Conservation (phyloP, 169 alveolate genomes). For the Plasmodium knowlesi region DNA sequence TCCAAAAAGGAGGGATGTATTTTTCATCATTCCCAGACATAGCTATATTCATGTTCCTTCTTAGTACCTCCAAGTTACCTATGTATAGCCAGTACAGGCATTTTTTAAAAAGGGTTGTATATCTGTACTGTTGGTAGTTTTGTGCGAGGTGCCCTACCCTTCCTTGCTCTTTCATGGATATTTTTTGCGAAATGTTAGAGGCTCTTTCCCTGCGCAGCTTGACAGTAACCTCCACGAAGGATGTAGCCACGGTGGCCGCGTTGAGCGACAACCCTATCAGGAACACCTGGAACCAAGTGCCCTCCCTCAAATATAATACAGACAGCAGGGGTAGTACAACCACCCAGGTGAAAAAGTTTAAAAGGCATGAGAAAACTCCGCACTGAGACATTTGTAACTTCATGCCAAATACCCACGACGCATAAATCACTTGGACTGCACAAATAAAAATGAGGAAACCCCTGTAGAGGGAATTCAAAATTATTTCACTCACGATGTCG, state of each 20-base stretch:
- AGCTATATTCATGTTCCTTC: slow-evolving; percentile 66
- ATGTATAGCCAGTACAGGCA: slow-evolving; percentile 67
- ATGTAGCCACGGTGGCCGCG: background rate
- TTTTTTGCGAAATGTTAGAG: background rate
- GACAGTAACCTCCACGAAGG: slow-evolving; percentile 24
- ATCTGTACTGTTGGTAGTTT: background rate
- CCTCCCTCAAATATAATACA: background rate
- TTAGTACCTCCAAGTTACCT: slow-evolving; percentile 47
- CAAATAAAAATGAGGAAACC: slow-evolving; percentile 45
- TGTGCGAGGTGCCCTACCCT: background rate
- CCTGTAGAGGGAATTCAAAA: slow-evolving; percentile 51
- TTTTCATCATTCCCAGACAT: slow-evolving; percentile 52
- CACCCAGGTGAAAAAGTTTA: slow-evolving; percentile 49
- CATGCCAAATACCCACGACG: slow-evolving; percentile 68
- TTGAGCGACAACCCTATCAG: slow-evolving; percentile 20
- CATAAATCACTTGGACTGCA: slow-evolving; percentile 29
- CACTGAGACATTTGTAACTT: slow-evolving; percentile 48
- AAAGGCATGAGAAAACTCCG: slow-evolving; percentile 21
- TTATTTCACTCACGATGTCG: slow-evolving; percentile 59
- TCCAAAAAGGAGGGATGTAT: slow-evolving; percentile 69
- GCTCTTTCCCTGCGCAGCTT: background rate
- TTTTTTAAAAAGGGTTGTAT: slow-evolving; percentile 29
- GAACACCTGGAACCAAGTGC: background rate
- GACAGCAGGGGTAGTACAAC: slow-evolving; percentile 21
- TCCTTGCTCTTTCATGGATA: background rate